A percentile compares a stretch with the other conserved stretches of the same genome.
phyloP scores from a whole-genome alignment of 2,329 filamentous ascomycete genomes.

The Aspergillus flavus region DNA sequence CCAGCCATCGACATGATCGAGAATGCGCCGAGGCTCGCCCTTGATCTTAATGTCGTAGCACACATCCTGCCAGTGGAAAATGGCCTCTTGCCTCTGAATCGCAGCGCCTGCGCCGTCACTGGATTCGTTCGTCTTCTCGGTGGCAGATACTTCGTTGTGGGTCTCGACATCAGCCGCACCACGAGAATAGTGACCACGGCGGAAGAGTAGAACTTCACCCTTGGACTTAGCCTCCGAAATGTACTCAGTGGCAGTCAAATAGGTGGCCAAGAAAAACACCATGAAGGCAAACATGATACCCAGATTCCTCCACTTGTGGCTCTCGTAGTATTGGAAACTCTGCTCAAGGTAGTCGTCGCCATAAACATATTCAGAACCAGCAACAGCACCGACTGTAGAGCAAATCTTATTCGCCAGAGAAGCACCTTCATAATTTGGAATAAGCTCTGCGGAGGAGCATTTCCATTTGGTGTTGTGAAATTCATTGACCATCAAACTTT shows the following conservation, averaged over 20 bases:
- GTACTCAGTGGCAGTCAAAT: constrained; percentile 66
- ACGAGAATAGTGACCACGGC: constrained; percentile 63
- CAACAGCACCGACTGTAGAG: constrained; percentile 57
- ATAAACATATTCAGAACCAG: constrained; percentile 57
- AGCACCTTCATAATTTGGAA: constrained; percentile 39
- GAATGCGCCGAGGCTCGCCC: constrained; percentile 70
- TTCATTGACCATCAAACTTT: constrained; percentile 80
- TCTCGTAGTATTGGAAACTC: constrained; percentile 59
- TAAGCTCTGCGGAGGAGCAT: constrained; percentile 45
- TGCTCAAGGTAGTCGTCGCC: constrained; percentile 57
- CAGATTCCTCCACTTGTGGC: constrained; percentile 68
- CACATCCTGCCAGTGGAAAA: constrained; percentile 85
- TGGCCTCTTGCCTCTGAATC: constrained; percentile 69
- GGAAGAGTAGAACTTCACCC: constrained; percentile 75
- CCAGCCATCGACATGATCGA: constrained; percentile 88
- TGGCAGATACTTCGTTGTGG: constrained; percentile 23
- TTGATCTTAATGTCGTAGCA: constrained; percentile 85
- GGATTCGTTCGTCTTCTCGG: constrained; percentile 38
- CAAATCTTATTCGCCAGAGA: constrained; percentile 51
- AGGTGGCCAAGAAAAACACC: constrained; percentile 60
- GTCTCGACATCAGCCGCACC: constrained; percentile 33
- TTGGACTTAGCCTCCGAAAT: constrained; percentile 69
- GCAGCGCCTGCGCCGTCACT: constrained; percentile 28
- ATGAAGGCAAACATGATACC: constrained; percentile 68
- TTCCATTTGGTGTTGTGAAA: constrained; percentile 66